Conservation (phyloP, 306 rosid species). For the Castanospermum australe region DNA sequence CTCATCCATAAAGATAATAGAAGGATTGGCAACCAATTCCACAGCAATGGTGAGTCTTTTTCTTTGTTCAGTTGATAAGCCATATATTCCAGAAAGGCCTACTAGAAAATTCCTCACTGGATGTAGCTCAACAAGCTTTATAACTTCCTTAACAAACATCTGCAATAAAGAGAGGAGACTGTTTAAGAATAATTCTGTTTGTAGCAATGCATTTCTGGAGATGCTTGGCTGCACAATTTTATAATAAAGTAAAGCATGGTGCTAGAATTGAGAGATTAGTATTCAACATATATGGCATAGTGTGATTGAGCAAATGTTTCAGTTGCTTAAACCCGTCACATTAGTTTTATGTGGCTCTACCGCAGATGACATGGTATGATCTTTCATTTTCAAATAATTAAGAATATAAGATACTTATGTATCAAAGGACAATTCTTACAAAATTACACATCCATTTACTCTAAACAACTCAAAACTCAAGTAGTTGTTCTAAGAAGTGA, state of each 20-base stretch:
- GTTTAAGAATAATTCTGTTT: background rate
- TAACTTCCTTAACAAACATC: constrained; percentile 57
- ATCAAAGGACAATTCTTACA: background rate
- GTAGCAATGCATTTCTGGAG: background rate
- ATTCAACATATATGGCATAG: background rate
- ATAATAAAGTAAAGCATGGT: background rate
- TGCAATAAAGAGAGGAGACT: constrained; percentile 2
- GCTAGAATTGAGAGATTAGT: background rate
- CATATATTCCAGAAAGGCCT: constrained; percentile 57
- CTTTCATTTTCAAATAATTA: background rate
- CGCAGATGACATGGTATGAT: background rate
- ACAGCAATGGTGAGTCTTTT: constrained; percentile 61
- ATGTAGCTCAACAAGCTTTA: constrained; percentile 51
- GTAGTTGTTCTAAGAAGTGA: background rate
- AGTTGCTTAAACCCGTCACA: background rate
- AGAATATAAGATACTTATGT: background rate
- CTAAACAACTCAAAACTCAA: background rate
- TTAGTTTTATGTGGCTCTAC: background rate
- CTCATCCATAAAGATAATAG: constrained; percentile 64
- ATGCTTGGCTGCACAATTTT: background rate
- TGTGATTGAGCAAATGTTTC: background rate
- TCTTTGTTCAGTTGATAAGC: constrained; percentile 55
- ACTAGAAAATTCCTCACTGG: constrained; percentile 47
- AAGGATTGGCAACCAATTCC: constrained; percentile 60
- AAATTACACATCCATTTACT: background rate